Evolutionary conservation across 2,329 filamentous ascomycete species (phyloP).

Genomic region (Thielaviopsis euricoi): DNA sequence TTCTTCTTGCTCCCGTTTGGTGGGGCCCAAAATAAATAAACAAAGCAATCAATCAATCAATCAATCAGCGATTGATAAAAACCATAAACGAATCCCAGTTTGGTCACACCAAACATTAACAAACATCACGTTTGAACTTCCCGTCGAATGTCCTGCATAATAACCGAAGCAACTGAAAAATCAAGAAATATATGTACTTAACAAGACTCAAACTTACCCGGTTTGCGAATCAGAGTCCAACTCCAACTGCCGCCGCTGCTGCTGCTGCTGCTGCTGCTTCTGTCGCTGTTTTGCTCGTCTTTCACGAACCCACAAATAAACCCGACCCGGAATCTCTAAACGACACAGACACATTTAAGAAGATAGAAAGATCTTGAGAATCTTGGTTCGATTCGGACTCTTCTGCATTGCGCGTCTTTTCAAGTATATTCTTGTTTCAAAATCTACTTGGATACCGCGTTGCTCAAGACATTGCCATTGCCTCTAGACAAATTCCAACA

Average conservation of each 20-base stretch:
- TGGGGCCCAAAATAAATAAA: not conserved
- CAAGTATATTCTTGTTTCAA: no score
- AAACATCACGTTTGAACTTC: no score
- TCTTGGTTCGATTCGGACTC: no score
- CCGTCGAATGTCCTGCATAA: no score
- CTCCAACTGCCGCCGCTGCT: conserved; percentile 1
- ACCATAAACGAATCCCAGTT: no score
- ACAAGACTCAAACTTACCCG: not conserved
- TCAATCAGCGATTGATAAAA: no score
- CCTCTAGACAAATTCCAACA: no score
- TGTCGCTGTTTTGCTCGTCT: not conserved
- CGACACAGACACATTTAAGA: conserved; percentile 10
- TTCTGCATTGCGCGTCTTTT: no score
- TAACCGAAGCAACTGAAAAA: no score
- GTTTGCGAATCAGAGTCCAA: conserved; percentile 4
- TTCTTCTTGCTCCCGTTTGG: not conserved
- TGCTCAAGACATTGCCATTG: not conserved
- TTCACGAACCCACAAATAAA: conserved; percentile 11
- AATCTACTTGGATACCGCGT: not conserved
- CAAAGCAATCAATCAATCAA: no score
- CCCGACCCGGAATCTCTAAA: conserved; percentile 10
- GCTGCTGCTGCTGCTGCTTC: not conserved
- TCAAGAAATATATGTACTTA: not conserved
- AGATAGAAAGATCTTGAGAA: not conserved
- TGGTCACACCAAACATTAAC: no score